phyloP scores from a whole-genome alignment of 1,284 basidiomycete species.

The Polyporus tsugae region DNA sequence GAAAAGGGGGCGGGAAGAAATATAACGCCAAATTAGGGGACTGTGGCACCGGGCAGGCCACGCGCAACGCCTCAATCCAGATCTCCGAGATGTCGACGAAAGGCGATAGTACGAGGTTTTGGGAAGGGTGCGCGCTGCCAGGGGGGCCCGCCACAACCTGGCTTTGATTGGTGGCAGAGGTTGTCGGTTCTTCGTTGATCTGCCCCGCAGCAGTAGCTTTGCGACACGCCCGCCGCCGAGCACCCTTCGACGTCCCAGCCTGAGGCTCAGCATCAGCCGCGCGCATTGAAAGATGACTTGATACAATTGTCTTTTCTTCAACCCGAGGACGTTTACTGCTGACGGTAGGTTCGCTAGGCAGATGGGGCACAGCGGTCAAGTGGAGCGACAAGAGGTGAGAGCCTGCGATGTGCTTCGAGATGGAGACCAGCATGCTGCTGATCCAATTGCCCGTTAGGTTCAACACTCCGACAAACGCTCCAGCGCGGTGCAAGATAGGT shows the following conservation, averaged over 20 bases:
- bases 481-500: background rate
- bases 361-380: background rate
- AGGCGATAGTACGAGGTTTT: background rate
- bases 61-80: background rate
- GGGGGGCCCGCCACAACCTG: too few relatives aligned
- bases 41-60: background rate
- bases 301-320: background rate
- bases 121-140: background rate
- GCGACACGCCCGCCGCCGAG: too few relatives aligned
- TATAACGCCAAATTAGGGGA: background rate
- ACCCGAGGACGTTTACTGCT: background rate
- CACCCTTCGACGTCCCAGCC: too few relatives aligned
- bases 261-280: too few relatives aligned
- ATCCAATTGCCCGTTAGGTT: background rate
- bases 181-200: too few relatives aligned
- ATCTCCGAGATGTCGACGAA: background rate
- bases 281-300: background rate
- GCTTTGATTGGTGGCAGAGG: too few relatives aligned
- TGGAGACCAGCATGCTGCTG: background rate
- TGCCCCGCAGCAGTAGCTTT: too few relatives aligned
- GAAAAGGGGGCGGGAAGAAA: constrained; percentile 17
- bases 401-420: background rate
- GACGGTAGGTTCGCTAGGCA: background rate
- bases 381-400: background rate
- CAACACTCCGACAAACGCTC: background rate